Conservation (phyloP, 805 yeast genomes). For the Ogataea henricii region DNA sequence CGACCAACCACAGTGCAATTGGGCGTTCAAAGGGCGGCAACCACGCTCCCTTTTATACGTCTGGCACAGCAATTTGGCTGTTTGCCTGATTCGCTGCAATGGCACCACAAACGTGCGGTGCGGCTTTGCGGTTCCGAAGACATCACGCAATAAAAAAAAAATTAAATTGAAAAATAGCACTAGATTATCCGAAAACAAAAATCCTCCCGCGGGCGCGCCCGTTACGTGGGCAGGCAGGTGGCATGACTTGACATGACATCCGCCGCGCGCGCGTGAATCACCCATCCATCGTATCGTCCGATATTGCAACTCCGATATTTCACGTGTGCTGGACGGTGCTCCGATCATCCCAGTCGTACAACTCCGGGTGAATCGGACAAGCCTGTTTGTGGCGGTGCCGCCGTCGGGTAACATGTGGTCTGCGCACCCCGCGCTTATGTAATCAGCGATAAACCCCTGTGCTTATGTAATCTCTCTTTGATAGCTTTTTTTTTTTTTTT, state of each 20-base stretch:
- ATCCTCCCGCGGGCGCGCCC: too few relatives aligned
- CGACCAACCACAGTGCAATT: too few relatives aligned
- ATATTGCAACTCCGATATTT: not conserved
- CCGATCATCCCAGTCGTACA: not conserved
- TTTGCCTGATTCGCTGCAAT: not conserved
- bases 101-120: not conserved
- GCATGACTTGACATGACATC: not conserved
- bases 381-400: too few relatives aligned
- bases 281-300: too few relatives aligned
- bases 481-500: not conserved
- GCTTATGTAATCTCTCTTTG: not conserved
- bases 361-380: too few relatives aligned
- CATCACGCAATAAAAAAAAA: slow-evolving; percentile 6
- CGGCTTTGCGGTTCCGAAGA: slow-evolving; percentile 1
- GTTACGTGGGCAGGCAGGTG: not conserved
- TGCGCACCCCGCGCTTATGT: not conserved
- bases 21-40: slow-evolving; percentile 2
- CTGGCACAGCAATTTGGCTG: not conserved
- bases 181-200: not conserved
- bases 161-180: too few relatives aligned
- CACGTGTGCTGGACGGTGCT: not conserved
- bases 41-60: not conserved
- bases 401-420: too few relatives aligned
- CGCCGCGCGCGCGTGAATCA: not conserved
- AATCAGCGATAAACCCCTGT: not conserved